phyloP scores from a whole-genome alignment of 1,284 basidiomycete species.

The Marasmius oreades region DNA sequence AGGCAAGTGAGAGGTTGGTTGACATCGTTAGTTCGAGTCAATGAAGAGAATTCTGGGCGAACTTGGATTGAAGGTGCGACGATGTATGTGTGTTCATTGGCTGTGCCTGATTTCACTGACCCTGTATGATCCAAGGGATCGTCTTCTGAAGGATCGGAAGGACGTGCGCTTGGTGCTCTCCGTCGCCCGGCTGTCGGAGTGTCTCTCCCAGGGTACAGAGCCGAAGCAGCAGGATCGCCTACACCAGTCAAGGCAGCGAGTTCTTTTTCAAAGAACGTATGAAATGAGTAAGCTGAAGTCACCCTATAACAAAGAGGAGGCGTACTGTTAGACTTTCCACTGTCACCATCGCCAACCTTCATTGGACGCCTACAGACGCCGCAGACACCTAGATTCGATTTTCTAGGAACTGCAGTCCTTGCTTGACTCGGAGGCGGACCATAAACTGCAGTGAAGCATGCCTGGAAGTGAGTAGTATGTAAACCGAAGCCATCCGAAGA shows the following conservation, averaged over 20 bases:
- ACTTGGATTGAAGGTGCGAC: conserved; percentile 88
- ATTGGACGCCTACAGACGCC: conserved; percentile 95
- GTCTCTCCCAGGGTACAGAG: conserved; percentile 67
- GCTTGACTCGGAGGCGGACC: conserved; percentile 74
- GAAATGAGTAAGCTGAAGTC: not conserved
- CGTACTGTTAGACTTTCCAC: conserved; percentile 85
- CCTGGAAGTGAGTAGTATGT: conserved; percentile 41
- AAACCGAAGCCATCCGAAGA: conserved; percentile 14
- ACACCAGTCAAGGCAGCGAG: conserved; percentile 87
- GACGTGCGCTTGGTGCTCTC: conserved; percentile 17
- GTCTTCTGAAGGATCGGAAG: conserved; percentile 67
- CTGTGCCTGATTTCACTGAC: conserved; percentile 46
- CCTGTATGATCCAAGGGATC: conserved; percentile 69
- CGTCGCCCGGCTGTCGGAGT: conserved; percentile 43
- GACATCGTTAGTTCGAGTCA: conserved; percentile 69
- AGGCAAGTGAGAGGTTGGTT: conserved; percentile 86
- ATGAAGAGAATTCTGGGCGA: conserved; percentile 81
- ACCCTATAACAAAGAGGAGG: conserved; percentile 20
- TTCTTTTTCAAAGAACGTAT: conserved; percentile 45
- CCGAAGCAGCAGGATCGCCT: conserved; percentile 54
- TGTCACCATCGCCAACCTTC: conserved; percentile 84
- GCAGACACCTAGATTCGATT: conserved; percentile 88
- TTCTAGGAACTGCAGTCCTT: conserved; percentile 53
- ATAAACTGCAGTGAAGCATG: conserved; percentile 94
- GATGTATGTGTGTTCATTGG: conserved; percentile 59